Evolutionary conservation across 345 rosid genomes (phyloP).

Genomic region (Moricandia arvensis): DNA sequence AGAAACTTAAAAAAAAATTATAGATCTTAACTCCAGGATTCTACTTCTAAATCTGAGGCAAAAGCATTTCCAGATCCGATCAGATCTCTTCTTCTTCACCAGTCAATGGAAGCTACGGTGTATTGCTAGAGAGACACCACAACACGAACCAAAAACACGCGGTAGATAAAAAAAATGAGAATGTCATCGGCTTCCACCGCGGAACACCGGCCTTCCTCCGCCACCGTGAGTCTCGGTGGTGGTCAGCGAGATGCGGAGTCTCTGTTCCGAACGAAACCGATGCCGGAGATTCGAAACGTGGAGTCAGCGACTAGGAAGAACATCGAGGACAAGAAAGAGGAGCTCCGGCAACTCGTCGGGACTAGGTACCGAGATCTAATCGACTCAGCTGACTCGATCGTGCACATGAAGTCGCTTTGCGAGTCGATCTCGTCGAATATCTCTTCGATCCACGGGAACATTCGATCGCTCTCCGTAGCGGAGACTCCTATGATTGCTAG

Average conservation of each 20-base stretch:
- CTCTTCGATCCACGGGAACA: slow-evolving; percentile 57
- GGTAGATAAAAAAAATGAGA: slow-evolving; percentile 37
- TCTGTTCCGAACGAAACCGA: slow-evolving; percentile 70
- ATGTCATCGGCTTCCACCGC: slow-evolving; percentile 42
- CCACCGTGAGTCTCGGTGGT: slow-evolving; percentile 42
- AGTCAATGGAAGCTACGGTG: slow-evolving; percentile 12
- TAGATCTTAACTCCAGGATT: slow-evolving; percentile 31
- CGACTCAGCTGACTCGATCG: slow-evolving; percentile 93
- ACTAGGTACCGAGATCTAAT: slow-evolving; percentile 89
- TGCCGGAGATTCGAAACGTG: slow-evolving; percentile 73
- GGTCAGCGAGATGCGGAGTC: slow-evolving; percentile 84
- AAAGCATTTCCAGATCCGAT: slow-evolving; percentile 31
- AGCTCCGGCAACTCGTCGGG: slow-evolving; percentile 88
- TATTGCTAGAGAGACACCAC: slow-evolving; percentile 26
- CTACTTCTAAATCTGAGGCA: slow-evolving; percentile 33
- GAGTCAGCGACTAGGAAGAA: slow-evolving; percentile 70
- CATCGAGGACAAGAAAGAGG: slow-evolving; percentile 91
- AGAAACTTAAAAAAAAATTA: not conserved
- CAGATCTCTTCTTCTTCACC: slow-evolving; percentile 24
- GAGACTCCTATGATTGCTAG: slow-evolving; percentile 48
- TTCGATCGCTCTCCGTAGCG: slow-evolving; percentile 54
- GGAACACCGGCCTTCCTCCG: slow-evolving; percentile 41
- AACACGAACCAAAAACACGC: slow-evolving; percentile 6
- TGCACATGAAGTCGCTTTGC: slow-evolving; percentile 81
- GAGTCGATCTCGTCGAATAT: slow-evolving; percentile 68